A percentile compares a stretch with the other conserved stretches of the same genome.
phyloP scores from a whole-genome alignment of 768 basidiomycete genomes.

The Auricularia auricula-judae region DNA sequence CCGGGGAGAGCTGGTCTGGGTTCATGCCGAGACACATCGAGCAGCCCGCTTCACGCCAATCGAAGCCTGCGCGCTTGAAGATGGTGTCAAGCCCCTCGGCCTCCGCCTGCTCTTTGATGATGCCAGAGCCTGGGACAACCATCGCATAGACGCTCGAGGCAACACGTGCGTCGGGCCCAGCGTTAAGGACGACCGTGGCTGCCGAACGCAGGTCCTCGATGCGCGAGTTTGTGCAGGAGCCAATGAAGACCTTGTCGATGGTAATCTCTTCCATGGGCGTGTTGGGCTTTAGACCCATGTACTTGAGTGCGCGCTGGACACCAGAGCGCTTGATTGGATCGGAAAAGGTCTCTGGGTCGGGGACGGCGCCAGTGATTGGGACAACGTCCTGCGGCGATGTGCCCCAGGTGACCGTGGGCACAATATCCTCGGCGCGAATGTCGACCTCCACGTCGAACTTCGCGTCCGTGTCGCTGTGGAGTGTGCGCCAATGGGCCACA shows the following conservation, averaged over 20 bases:
- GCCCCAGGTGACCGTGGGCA: constrained; percentile 88
- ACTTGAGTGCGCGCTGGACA: constrained; percentile 64
- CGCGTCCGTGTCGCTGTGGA: constrained; percentile 71
- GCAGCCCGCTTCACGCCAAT: constrained; percentile 92
- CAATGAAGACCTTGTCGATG: constrained; percentile 87
- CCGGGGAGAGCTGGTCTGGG: constrained; percentile 76
- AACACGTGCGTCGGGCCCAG: constrained; percentile 63
- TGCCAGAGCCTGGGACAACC: constrained; percentile 85
- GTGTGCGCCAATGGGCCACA: constrained; percentile 73
- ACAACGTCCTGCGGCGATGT: constrained; percentile 85
- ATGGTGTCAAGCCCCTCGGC: constrained; percentile 77
- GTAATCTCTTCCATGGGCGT: constrained; percentile 68
- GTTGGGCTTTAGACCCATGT: constrained; percentile 79
- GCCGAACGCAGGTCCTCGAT: constrained; percentile 89
- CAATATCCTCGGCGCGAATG: constrained; percentile 73
- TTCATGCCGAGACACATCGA: constrained; percentile 98
- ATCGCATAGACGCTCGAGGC: constrained; percentile 69
- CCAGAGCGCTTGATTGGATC: constrained; percentile 58
- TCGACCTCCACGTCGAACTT: constrained; percentile 75
- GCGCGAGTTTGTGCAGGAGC: constrained; percentile 90
- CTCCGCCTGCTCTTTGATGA: constrained; percentile 86
- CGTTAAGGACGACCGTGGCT: constrained; percentile 65
- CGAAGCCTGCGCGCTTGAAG: constrained; percentile 85
- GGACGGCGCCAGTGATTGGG: constrained; percentile 70
- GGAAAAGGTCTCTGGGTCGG: constrained; percentile 56